A percentile compares a stretch with the other conserved stretches of the same genome.
Evolutionary conservation across 345 rosid genomes (phyloP).

Genomic region (Acer yangbiense): DNA sequence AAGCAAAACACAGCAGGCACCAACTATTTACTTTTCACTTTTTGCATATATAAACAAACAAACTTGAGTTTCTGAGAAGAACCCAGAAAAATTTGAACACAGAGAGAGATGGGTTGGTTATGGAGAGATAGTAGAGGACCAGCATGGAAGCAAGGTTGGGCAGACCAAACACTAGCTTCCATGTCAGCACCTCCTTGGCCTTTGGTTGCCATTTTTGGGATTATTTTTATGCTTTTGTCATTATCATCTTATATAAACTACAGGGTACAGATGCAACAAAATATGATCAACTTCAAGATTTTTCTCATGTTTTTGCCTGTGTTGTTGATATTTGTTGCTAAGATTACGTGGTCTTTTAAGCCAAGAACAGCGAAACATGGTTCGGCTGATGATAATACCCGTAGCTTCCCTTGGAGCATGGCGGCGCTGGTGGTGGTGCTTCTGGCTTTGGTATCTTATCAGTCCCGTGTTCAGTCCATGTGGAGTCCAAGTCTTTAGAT

Average conservation of each 20-base stretch:
- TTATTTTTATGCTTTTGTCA: conserved; percentile 50
- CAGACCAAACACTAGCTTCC: conserved; percentile 47
- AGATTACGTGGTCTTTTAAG: conserved; percentile 13
- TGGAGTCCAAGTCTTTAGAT: conserved; percentile 56
- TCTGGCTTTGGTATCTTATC: conserved; percentile 64
- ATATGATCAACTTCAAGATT: conserved; percentile 51
- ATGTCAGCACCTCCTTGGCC: conserved; percentile 67
- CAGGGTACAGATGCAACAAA: conserved; percentile 50
- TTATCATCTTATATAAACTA: conserved; percentile 54
- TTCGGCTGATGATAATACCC: conserved; percentile 15
- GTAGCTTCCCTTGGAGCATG: conserved; percentile 66
- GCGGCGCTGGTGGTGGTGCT: conserved; percentile 46
- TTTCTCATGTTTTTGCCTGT: conserved; percentile 61
- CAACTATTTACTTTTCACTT: background rate
- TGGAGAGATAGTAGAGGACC: conserved; percentile 60
- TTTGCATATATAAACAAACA: conserved; percentile 3
- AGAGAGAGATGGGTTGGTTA: conserved; percentile 56
- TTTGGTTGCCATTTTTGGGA: conserved; percentile 49
- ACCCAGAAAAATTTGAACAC: background rate
- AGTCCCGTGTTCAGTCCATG: conserved; percentile 61
- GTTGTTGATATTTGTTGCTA: conserved; percentile 45
- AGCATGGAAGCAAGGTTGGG: conserved; percentile 72
- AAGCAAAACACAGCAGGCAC: conserved; percentile 27
- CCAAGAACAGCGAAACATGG: conserved; percentile 26
- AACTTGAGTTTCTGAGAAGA: background rate